Conservation (phyloP, 2,329 filamentous ascomycete species). For the Lasiodiplodia gonubiensis region DNA sequence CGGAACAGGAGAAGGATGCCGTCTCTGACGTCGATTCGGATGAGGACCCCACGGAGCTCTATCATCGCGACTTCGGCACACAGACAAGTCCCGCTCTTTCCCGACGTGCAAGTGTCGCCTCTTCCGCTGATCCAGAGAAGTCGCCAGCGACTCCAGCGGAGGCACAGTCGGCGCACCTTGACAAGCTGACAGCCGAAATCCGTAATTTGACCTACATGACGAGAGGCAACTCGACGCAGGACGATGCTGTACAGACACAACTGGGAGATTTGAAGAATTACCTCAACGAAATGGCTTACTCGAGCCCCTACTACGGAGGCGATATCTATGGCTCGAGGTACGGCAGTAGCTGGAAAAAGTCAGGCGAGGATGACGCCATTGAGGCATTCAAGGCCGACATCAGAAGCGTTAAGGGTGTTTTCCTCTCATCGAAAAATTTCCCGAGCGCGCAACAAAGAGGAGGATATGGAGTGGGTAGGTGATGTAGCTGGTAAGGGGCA, state of each 20-base stretch:
- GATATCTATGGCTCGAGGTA: conserved; percentile 44
- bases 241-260: conserved; percentile 55
- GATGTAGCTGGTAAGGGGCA: neutral
- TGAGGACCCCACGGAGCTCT: conserved; percentile 73
- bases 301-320: conserved; percentile 51
- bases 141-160: conserved; percentile 38
- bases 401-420: conserved; percentile 76
- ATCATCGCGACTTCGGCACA: conserved; percentile 79
- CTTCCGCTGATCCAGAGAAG: conserved; percentile 35
- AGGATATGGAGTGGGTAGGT: neutral
- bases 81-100: conserved; percentile 65
- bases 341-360: conserved; percentile 51
- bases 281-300: conserved; percentile 56
- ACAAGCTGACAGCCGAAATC: conserved; percentile 47
- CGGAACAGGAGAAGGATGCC: conserved; percentile 35
- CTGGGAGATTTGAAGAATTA: conserved; percentile 66
- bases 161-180: conserved; percentile 39
- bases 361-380: conserved; percentile 71
- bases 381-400: conserved; percentile 76
- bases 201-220: conserved; percentile 57
- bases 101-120: conserved; percentile 31
- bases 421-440: conserved; percentile 77
- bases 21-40: conserved; percentile 52
- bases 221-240: conserved; percentile 57
- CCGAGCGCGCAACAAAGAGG: conserved; percentile 39